Evolutionary conservation across 73 alveolate genomes (phyloP), one percentile per base, ranked within the genome.

Genomic region (Blepharisma japonicum): DNA sequence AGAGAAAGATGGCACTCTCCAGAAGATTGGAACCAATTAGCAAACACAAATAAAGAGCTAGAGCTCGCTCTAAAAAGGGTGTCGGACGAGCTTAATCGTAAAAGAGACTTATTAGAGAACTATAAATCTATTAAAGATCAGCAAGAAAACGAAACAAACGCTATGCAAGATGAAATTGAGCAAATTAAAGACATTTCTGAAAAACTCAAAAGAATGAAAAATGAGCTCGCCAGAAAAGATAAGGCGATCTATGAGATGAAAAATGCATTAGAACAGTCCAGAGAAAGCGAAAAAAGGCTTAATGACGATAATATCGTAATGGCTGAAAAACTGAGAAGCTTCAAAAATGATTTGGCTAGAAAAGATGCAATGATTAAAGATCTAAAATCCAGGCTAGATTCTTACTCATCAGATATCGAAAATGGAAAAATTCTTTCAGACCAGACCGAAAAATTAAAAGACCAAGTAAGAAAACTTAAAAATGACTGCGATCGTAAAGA

Each of bases 401-500:
- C 8, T 5, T 25, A 32, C 21, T 6, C 39, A 1, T 66, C 67
- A 39, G 84, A 85, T 39, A 42, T 79, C 53, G 55, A 54, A 6
- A 56, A 55, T 27, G 79, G 20, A 25, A 71, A 70, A 32, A 68
- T 54, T 7, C 61, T 27, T 42, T 11, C 55, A 46, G 56, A 38
- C 68, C 90, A 86, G 49, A 54, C 55, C 2, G 90, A 82, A n/a
- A 77, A 56, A 61, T 82, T 77, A 32, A 86, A 83, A 71, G 94
- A 86, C 23, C 23, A 50, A 7, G 84, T 72, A 6, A 86, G 77
- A 68, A 86, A 82, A 67, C 74, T 82, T 5, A 86, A 86, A 74
- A 78, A 55, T 0, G 94, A 86, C 32, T 66, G 56, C 21, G 94
- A 86, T 55, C 77, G 87, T 4, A 86, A 83, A 55, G 90, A 86